Conservation (phyloP, 2,329 filamentous ascomycete species). For the Xylogone sp. region DNA sequence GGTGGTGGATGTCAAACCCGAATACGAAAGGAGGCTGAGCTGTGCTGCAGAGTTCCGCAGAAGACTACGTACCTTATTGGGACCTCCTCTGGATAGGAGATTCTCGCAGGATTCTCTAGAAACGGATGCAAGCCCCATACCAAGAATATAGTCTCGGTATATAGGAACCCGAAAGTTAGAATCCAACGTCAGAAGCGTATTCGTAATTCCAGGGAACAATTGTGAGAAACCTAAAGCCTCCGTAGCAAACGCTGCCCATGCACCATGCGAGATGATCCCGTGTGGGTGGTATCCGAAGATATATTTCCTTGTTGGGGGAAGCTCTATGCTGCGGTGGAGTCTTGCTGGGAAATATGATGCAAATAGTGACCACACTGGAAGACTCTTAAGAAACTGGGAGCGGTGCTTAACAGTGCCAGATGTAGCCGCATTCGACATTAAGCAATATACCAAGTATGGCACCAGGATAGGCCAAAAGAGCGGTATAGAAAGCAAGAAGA, state of each 20-base stretch:
- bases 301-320: conserved; percentile 83
- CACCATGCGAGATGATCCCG: conserved; percentile 96
- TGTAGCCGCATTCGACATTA: conserved; percentile 73
- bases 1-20: neutral
- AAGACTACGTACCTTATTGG: conserved; percentile 46
- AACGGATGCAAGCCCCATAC: conserved; percentile 83
- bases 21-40: too few species aligned
- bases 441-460: conserved; percentile 78
- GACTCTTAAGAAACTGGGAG: conserved; percentile 68
- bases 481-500: conserved; percentile 86
- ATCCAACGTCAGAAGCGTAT: conserved; percentile 90
- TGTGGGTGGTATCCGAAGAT: conserved; percentile 97
- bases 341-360: conserved; percentile 88
- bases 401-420: conserved; percentile 73
- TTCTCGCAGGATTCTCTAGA: conserved; percentile 91
- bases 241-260: conserved; percentile 86
- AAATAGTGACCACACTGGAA: conserved; percentile 82
- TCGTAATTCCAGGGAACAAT: conserved; percentile 92
- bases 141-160: conserved; percentile 90
- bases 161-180: conserved; percentile 92
- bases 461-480: conserved; percentile 79
- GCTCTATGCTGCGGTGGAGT: conserved; percentile 77
- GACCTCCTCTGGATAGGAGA: conserved; percentile 73
- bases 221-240: conserved; percentile 83
- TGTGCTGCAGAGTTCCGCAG: too few species aligned